Base-by-base conservation (phyloP, 805 yeast species). In the Dipodascus albidus region DNA sequence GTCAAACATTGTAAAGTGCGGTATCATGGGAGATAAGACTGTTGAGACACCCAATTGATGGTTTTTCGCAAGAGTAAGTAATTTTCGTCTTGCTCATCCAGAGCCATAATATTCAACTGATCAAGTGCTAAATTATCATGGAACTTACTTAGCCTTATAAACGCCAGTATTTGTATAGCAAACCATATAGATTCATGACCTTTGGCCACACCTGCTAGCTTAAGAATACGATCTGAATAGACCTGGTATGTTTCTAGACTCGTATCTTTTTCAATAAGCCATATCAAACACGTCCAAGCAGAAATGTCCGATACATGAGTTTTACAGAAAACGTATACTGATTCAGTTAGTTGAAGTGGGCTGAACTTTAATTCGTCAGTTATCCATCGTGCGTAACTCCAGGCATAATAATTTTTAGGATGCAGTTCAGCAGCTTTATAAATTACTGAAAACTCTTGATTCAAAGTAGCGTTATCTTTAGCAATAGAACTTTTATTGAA, bases 321-420 rank as follows among this genome's bases (percentile, higher is more conserved):
- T 8, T 35, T 35, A 49, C 64, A 58, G n/a, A 59, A 53, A 20
- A 21, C 44, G 49, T 38, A 53, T 24, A n/a, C 19, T 35, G 53
- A 47, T 58, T 49, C 51, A 52, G 59, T 49, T 62, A 50, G 24
- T 23, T n/a, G 54, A 23, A 31, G 42, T 35, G 23, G 47, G 9
- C 51, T 42, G 9, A 49, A 22, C 17, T 51, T 48, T 14, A 35
- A 35, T 51, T 53, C 52, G 14, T 33, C 48, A 42, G 23, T 49
- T 24, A 61, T 49, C 64, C 68, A 64, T 24, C 74, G 63, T 2
- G 74, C 64, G 54, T 70, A 66, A n/a, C 64, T 60, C 71, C 76
- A 70, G 0, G 80, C 78, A 53, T 77, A 77, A 59, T 78, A 78
- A 59, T 76, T 78, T 47, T 69, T 59, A 8, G 73, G 73, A 58